phyloP scores from a whole-genome alignment of 768 basidiomycete species.

The Daedaleopsis nitida region DNA sequence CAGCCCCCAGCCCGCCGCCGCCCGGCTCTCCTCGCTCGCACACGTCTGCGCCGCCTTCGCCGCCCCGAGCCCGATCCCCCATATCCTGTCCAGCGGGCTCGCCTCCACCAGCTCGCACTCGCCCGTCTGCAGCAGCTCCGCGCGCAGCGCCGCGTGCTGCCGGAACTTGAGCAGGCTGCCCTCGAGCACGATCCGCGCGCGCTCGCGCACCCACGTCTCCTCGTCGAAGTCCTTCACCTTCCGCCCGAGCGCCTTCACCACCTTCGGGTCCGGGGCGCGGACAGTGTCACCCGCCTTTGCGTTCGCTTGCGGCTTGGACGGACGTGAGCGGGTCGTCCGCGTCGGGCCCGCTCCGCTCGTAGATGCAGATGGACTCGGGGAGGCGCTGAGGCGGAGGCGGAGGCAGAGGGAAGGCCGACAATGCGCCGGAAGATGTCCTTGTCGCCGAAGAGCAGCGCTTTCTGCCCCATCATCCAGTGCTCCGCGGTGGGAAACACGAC shows the following conservation, averaged over 20 bases:
- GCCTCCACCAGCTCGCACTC: slow-evolving; percentile 55
- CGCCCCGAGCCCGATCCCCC: slow-evolving; percentile 61
- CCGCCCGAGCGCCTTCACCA: slow-evolving; percentile 57
- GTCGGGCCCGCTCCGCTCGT: slow-evolving; percentile 27
- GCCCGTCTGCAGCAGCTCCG: slow-evolving; percentile 49
- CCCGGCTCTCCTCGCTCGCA: not conserved
- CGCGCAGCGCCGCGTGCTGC: slow-evolving; percentile 45
- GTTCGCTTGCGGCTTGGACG: not conserved
- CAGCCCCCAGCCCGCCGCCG: slow-evolving; percentile 50
- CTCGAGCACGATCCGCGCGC: slow-evolving; percentile 52
- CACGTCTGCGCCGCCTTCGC: slow-evolving; percentile 43
- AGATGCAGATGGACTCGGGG: not conserved
- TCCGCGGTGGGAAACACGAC: slow-evolving; percentile 52
- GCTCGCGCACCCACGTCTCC: slow-evolving; percentile 44
- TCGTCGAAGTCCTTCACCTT: slow-evolving; percentile 52
- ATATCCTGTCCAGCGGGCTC: slow-evolving; percentile 61
- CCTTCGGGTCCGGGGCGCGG: slow-evolving; percentile 34
- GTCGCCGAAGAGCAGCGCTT: slow-evolving; percentile 59
- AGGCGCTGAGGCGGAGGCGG: not conserved
- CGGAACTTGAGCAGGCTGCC: slow-evolving; percentile 59
- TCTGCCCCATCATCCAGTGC: slow-evolving; percentile 72
- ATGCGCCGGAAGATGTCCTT: slow-evolving; percentile 44
- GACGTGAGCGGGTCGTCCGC: not conserved
- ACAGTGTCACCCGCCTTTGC: not conserved
- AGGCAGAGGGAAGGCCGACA: slow-evolving; percentile 22